phyloP scores from a whole-genome alignment of 495 filamentous ascomycete genomes.

The Annulohypoxylon bovei region DNA sequence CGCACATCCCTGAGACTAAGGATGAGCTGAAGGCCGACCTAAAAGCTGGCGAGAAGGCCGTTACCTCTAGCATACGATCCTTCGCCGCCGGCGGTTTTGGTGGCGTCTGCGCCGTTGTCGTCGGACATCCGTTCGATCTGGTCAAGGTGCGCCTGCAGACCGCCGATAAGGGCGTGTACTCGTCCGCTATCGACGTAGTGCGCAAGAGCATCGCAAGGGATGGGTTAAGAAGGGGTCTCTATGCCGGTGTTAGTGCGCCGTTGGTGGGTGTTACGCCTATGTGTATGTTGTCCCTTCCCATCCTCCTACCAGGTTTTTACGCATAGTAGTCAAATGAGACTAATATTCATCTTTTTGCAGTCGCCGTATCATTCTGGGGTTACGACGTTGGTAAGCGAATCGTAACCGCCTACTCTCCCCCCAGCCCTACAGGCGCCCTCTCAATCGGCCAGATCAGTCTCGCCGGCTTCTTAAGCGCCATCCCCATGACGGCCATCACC shows the following conservation, averaged over 20 bases:
- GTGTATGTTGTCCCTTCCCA: slow-evolving; percentile 71
- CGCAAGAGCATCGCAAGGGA: slow-evolving; percentile 86
- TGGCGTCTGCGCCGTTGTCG: slow-evolving; percentile 90
- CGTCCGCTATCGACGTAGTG: slow-evolving; percentile 90
- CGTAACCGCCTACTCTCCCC: slow-evolving; percentile 72
- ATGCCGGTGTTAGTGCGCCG: slow-evolving; percentile 96
- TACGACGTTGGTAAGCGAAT: slow-evolving; percentile 95
- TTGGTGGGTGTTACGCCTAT: slow-evolving; percentile 96
- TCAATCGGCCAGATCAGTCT: slow-evolving; percentile 88
- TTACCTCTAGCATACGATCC: slow-evolving; percentile 71
- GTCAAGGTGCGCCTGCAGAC: slow-evolving; percentile 98
- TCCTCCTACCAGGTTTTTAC: neutral
- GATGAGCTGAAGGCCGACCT: slow-evolving; percentile 61
- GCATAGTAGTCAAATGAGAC: neutral
- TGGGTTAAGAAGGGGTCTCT: slow-evolving; percentile 83
- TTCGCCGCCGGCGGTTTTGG: slow-evolving; percentile 91
- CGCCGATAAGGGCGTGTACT: slow-evolving; percentile 92
- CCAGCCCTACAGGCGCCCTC: slow-evolving; percentile 71
- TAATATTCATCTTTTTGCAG: slow-evolving; percentile 54
- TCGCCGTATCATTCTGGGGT: slow-evolving; percentile 99
- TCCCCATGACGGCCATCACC: slow-evolving; percentile 97
- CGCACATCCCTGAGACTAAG: slow-evolving; percentile 63
- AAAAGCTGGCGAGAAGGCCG: slow-evolving; percentile 59
- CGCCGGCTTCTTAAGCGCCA: slow-evolving; percentile 96
- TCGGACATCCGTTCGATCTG: slow-evolving; percentile 96